Base-by-base conservation (phyloP, 495 filamentous ascomycete species). In the Neohortaea acidophila region DNA sequence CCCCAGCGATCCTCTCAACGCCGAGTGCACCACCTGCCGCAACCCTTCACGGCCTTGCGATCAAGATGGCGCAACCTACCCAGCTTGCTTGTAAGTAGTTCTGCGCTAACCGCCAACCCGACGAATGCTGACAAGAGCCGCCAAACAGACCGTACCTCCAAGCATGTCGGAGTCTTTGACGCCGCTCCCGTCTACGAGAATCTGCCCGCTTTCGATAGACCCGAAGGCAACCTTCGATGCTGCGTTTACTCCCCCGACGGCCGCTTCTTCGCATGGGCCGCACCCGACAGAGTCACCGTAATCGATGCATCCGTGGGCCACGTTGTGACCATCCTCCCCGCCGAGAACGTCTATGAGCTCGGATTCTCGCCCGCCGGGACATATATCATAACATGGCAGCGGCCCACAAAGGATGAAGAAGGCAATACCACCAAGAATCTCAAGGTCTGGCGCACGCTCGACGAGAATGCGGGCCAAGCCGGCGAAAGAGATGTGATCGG, bases 331-430 rank as follows among this genome's bases (percentile, higher is more conserved):
- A 79, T 69, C 23, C 70, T 97, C 26, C 67, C 73, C 27, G 72
- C 81, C 21, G 59, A 78, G 20, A 84, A 84, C 53, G 86, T 94
- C 36, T 93, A 79, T 64, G 91, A 97, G 47, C 62, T 97, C 45
- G 81, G 79, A 38, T 97, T 97, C 61, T 96, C 89, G 13, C 87
- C 86, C 21, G 69, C 75, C 32, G 89, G 91, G 33, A 85, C 79
- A 39, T 96, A 77, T 63, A 63, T 94, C 51, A 93, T 91, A 59
- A 96, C 89, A 15, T 94, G 89, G 91, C 85, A 97, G 62, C 76
- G 89, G 31, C 79, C 79, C 24, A 70, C 74, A 27, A 94, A 94
- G 62, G 85, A 96, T 52, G 86, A 84, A 58, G 75, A 81, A 40
- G 91, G 91, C 26, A 80, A 92, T 55, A 81, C 91, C 15, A 72